phyloP scores from a whole-genome alignment of 148 eudicot species.

The Vaccinium vitisidaea region DNA sequence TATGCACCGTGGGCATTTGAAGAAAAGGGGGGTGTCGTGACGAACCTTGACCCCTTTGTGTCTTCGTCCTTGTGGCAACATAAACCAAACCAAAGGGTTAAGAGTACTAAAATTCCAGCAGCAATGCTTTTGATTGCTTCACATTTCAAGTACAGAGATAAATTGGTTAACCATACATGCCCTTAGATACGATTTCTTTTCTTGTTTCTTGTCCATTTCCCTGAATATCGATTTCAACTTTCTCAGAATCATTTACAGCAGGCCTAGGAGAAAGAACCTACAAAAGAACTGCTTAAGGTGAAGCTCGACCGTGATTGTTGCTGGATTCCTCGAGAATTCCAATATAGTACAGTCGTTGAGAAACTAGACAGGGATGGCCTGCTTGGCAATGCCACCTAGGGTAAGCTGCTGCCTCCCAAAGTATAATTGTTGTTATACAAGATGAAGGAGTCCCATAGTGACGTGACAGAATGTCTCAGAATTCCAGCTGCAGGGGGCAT shows the following conservation, averaged over 20 bases:
- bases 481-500: background rate
- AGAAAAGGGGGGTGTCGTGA: background rate
- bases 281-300: background rate
- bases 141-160: background rate
- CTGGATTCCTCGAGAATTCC: background rate
- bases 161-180: background rate
- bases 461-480: background rate
- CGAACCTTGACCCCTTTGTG: background rate
- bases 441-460: background rate
- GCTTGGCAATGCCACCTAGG: background rate
- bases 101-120: background rate
- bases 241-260: background rate
- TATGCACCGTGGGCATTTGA: background rate
- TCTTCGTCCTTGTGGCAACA: background rate
- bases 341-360: background rate
- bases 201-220: background rate
- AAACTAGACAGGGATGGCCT: background rate
- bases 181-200: background rate
- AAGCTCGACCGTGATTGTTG: too few species aligned
- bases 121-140: background rate
- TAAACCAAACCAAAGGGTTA: background rate
- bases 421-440: background rate
- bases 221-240: background rate
- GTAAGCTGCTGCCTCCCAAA: background rate
- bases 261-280: conserved; percentile 6